Conservation (phyloP, 371 early-diverging fungal species). For the Mortierella sp. region DNA sequence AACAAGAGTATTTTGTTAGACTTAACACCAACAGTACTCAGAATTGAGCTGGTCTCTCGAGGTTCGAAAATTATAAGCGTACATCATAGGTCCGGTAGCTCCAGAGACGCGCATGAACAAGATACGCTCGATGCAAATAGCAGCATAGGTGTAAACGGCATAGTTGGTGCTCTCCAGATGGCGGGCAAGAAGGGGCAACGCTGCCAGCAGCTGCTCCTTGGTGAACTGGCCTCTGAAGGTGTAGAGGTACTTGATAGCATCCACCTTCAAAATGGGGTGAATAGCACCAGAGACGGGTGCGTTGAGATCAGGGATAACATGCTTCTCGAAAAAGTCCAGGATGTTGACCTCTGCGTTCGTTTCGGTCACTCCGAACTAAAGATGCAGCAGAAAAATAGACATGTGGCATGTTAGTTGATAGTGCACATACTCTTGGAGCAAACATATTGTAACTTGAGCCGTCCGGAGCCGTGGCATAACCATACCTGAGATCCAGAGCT, state of each 20-base stretch:
- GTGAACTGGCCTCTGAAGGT: constrained; percentile 94
- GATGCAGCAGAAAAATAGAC: not conserved
- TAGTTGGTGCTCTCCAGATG: constrained; percentile 86
- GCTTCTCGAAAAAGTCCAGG: constrained; percentile 83
- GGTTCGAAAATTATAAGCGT: not conserved
- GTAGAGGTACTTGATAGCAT: constrained; percentile 93
- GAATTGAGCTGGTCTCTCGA: too few species aligned
- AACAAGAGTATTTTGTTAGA: not conserved
- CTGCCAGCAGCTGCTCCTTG: constrained; percentile 81
- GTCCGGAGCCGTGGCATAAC: not conserved
- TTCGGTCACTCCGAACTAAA: constrained; percentile 82
- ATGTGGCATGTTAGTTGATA: not conserved
- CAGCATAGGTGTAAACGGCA: constrained; percentile 94
- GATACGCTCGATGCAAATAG: constrained; percentile 93
- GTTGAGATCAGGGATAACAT: constrained; percentile 89
- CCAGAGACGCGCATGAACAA: constrained; percentile 85
- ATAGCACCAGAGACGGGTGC: constrained; percentile 77
- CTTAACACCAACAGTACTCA: not conserved
- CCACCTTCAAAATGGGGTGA: constrained; percentile 93
- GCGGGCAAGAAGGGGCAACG: constrained; percentile 85
- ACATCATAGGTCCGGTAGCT: constrained; percentile 68
- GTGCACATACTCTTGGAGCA: not conserved
- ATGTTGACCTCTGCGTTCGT: constrained; percentile 87
- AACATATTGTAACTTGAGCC: not conserved
- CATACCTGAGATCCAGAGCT: constrained; percentile 69